Conservation (phyloP, 352 stramenopile genomes). For the Globisporangium orthogonon region DNA sequence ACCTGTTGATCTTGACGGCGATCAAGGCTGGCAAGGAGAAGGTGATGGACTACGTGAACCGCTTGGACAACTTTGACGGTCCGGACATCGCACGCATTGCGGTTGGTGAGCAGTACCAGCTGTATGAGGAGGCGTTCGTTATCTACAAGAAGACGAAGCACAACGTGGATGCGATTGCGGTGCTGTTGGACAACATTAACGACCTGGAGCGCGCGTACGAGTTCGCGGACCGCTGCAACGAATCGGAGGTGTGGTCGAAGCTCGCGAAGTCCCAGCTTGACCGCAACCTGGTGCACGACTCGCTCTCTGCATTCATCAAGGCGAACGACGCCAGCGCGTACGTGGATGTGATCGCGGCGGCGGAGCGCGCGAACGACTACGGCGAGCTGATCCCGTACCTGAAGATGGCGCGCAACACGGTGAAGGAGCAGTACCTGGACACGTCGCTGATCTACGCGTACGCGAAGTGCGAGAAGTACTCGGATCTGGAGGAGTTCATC, state of each 20-base stretch:
- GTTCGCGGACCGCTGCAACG: constrained; percentile 98
- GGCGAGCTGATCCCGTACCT: constrained; percentile 97
- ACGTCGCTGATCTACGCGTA: constrained; percentile 99
- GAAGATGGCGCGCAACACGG: constrained; percentile 98
- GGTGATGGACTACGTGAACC: constrained; percentile 99
- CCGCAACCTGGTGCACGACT: constrained; percentile 93
- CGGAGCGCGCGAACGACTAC: constrained; percentile 96
- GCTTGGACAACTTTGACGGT: constrained; percentile 99
- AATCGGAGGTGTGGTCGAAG: constrained; percentile 98
- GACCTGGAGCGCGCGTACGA: constrained; percentile 98
- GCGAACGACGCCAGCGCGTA: constrained; percentile 97
- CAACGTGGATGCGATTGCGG: constrained; percentile 92
- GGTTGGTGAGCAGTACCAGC: constrained; percentile 96
- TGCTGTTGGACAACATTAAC: constrained; percentile 95
- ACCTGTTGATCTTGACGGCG: constrained; percentile 99
- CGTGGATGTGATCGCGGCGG: constrained; percentile 96
- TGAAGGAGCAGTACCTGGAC: constrained; percentile 99
- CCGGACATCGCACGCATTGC: constrained; percentile 99
- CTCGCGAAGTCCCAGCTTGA: constrained; percentile 98
- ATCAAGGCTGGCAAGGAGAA: constrained; percentile 98
- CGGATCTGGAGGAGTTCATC: constrained; percentile 99
- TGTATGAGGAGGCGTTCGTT: constrained; percentile 99
- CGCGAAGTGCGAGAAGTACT: constrained; percentile 98
- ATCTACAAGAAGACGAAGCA: constrained; percentile 99
- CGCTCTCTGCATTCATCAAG: constrained; percentile 99